These are phyloP conservation scores for Xerocomus spinulosus DNA, from an alignment of 768 basidiomycete genomes.

Conservation along the genomic window DNA sequence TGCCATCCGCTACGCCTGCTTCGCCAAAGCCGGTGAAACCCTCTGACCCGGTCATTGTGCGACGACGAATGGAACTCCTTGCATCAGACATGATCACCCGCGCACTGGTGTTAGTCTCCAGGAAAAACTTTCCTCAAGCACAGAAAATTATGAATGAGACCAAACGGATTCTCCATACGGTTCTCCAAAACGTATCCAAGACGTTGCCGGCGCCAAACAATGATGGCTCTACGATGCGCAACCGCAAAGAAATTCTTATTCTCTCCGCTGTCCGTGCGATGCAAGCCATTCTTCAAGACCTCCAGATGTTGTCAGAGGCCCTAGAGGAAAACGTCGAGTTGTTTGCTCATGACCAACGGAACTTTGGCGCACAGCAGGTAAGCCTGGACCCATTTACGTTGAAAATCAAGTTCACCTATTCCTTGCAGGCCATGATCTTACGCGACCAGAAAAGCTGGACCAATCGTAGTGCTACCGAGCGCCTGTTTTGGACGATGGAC, in stretches of 20 bases:
- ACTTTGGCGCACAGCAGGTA: constrained; percentile 97
- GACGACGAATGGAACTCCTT: constrained; percentile 93
- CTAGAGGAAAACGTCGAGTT: constrained; percentile 86
- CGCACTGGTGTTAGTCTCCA: constrained; percentile 84
- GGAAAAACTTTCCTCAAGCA: constrained; percentile 88
- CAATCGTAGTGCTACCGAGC: constrained; percentile 83
- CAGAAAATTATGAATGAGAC: constrained; percentile 89
- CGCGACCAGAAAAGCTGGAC: constrained; percentile 97
- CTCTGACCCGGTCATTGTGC: constrained; percentile 86
- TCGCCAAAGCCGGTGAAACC: constrained; percentile 38
- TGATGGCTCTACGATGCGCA: constrained; percentile 49
- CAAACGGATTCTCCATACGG: constrained; percentile 86
- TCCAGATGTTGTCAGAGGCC: constrained; percentile 82
- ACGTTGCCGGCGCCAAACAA: constrained; percentile 55
- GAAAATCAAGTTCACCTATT: constrained; percentile 1
- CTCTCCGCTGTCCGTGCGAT: constrained; percentile 73
- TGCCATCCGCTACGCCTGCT: constrained; percentile 45
- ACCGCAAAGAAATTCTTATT: constrained; percentile 74
- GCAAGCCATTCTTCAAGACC: constrained; percentile 80
- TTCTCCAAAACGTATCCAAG: constrained; percentile 79
- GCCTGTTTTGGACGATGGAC: constrained; percentile 90
- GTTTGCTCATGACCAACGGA: constrained; percentile 91
- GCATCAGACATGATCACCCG: constrained; percentile 98
- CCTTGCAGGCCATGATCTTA: constrained; percentile 82
- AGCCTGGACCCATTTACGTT: constrained; percentile 10